Percentiles rank a stretch among this genome's conserved stretches.
These are phyloP conservation scores for Dendrobium huoshanense DNA, from an alignment of 106 monocot genomes.

Conservation along the genomic window DNA sequence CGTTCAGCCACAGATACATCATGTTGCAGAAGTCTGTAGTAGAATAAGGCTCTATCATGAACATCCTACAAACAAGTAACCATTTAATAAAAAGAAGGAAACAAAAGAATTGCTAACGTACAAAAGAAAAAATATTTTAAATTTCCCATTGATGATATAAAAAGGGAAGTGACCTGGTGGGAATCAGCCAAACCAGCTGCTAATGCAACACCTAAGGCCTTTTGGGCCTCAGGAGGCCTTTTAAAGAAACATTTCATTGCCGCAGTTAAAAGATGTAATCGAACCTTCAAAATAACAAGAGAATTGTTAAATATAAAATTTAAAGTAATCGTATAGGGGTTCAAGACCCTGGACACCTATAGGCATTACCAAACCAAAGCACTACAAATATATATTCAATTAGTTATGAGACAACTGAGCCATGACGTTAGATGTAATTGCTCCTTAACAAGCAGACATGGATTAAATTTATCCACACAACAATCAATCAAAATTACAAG, in stretches of 20 bases:
- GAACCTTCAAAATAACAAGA: slow-evolving; percentile 50
- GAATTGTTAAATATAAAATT: not conserved
- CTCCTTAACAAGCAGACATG: not conserved
- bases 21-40: slow-evolving; percentile 95
- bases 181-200: slow-evolving; percentile 86
- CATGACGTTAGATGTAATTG: not conserved
- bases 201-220: slow-evolving; percentile 79
- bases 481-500: not conserved
- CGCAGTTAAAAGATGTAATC: slow-evolving; percentile 94
- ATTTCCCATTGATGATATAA: not conserved
- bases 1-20: slow-evolving; percentile 75
- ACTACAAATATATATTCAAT: not conserved
- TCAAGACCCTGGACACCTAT: not conserved
- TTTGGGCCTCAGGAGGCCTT: slow-evolving; percentile 91
- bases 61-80: slow-evolving; percentile 72
- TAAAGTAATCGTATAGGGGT: not conserved
- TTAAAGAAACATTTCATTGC: slow-evolving; percentile 97
- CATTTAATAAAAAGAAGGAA: slow-evolving; percentile 3
- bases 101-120: not conserved
- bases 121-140: not conserved
- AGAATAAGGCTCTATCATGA: slow-evolving; percentile 96
- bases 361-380: not conserved
- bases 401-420: not conserved
- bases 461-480: not conserved
- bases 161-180: slow-evolving; percentile 51